These are phyloP conservation scores for Tulasnella sp. DNA, from an alignment of 768 basidiomycete genomes.

Conservation along the genomic window DNA sequence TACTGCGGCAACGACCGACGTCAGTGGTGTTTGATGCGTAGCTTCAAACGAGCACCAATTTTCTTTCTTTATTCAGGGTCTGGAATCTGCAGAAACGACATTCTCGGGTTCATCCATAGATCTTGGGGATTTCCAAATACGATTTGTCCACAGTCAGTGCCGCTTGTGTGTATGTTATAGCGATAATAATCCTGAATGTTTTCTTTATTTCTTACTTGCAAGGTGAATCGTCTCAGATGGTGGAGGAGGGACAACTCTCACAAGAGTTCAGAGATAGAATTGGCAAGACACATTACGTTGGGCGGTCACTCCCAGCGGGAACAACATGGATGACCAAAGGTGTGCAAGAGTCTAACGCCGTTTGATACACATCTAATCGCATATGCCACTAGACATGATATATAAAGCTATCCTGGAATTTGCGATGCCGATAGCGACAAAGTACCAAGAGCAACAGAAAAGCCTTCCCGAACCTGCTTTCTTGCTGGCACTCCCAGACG, in stretches of 20 bases:
- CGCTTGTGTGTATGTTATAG: no score
- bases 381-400: conserved; percentile 42
- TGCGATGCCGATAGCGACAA: conserved; percentile 34
- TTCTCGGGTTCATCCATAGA: conserved; percentile 67
- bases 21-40: conserved; percentile 28
- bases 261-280: conserved; percentile 47
- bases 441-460: conserved; percentile 40
- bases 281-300: conserved; percentile 61
- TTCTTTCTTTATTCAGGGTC: conserved; percentile 45
- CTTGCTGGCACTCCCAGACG: conserved; percentile 64
- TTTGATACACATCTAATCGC: not conserved
- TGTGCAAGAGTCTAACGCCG: conserved; percentile 24
- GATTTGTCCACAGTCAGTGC: conserved; percentile 59
- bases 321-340: conserved; percentile 82
- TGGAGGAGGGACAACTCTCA: conserved; percentile 46
- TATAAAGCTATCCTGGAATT: conserved; percentile 46
- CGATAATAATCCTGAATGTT: not conserved
- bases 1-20: conserved; percentile 62
- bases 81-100: conserved; percentile 48
- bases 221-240: conserved; percentile 49
- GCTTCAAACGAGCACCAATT: not conserved
- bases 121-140: conserved; percentile 71
- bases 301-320: conserved; percentile 47
- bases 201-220: not conserved
- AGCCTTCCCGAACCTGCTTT: conserved; percentile 68